Conservation (phyloP, 208 protist species). For the Crithidia expoeki region DNA sequence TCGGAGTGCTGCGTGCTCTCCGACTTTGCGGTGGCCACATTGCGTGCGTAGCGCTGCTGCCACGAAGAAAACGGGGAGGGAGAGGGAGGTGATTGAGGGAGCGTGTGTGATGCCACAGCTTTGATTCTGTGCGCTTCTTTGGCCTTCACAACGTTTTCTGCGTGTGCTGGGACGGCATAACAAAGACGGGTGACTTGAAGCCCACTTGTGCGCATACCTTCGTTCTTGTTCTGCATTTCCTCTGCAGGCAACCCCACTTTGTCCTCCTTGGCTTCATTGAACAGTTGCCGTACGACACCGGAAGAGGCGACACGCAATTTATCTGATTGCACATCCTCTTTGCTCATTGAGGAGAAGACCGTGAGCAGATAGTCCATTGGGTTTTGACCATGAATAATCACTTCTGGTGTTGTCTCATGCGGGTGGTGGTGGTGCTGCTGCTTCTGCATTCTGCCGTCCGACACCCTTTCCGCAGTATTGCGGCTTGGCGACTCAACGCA, state of each 20-base stretch:
- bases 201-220: not conserved
- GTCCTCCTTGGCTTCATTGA: not conserved
- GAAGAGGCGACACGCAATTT: not conserved
- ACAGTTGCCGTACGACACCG: slow-evolving; percentile 1
- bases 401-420: not conserved
- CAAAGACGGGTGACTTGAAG: not conserved
- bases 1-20: not conserved
- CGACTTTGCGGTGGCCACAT: slow-evolving; percentile 6
- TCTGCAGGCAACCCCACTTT: not conserved
- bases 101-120: not conserved
- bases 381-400: slow-evolving; percentile 11
- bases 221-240: not conserved
- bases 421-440: not conserved
- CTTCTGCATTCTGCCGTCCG: not conserved
- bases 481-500: not conserved
- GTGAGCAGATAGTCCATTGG: slow-evolving; percentile 40
- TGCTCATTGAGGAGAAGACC: slow-evolving; percentile 28
- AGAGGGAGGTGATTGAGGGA: not conserved
- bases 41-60: slow-evolving; percentile 22
- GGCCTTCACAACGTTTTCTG: not conserved
- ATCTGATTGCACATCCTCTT: not conserved
- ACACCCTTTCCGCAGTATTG: not conserved
- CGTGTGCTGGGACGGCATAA: not conserved
- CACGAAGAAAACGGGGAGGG: not conserved
- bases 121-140: not conserved